These are phyloP conservation scores for Elsinoe ampelina DNA, from an alignment of 2,329 filamentous ascomycete genomes.

Conservation along the genomic window DNA sequence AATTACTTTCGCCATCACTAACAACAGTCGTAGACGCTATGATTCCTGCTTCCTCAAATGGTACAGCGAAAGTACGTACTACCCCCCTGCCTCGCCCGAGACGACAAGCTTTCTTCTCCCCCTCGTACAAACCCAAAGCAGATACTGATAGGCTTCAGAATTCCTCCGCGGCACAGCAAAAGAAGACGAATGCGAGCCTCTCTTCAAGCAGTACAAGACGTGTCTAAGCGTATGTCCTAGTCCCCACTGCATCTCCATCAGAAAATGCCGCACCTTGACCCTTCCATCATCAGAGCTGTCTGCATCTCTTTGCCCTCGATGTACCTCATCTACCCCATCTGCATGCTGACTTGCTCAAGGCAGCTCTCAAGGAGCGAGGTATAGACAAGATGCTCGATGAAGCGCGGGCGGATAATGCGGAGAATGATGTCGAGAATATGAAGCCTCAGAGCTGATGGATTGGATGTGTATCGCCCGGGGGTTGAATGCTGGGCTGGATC, in stretches of 20 bases:
- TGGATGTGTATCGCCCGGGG: no score
- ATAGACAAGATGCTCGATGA: conserved; percentile 92
- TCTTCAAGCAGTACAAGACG: conserved; percentile 82
- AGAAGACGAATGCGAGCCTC: conserved; percentile 72
- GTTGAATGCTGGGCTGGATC: no score
- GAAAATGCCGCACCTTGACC: no score
- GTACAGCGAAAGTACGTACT: conserved; percentile 87
- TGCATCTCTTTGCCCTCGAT: no score
- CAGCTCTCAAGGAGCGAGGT: conserved; percentile 75
- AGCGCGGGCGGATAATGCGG: conserved; percentile 77
- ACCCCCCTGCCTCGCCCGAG: background rate
- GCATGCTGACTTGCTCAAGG: conserved; percentile 40
- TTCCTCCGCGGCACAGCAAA: conserved; percentile 79
- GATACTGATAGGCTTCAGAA: conserved; percentile 39
- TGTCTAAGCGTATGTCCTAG: conserved; percentile 68
- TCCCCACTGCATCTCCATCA: no score
- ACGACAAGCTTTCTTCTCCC: conserved; percentile 4
- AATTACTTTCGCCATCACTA: background rate
- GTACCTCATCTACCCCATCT: conserved; percentile 15
- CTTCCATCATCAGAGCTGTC: no score
- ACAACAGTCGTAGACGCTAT: conserved; percentile 59
- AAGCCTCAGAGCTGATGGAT: conserved; percentile 34
- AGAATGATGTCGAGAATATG: conserved; percentile 69
- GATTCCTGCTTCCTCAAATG: conserved; percentile 97
- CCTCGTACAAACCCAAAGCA: background rate